A percentile compares a stretch with the other conserved stretches of the same genome.
These are phyloP conservation scores for Acanthamoeba royreba DNA, from an alignment of 208 protist species.

Conservation along the genomic window DNA sequence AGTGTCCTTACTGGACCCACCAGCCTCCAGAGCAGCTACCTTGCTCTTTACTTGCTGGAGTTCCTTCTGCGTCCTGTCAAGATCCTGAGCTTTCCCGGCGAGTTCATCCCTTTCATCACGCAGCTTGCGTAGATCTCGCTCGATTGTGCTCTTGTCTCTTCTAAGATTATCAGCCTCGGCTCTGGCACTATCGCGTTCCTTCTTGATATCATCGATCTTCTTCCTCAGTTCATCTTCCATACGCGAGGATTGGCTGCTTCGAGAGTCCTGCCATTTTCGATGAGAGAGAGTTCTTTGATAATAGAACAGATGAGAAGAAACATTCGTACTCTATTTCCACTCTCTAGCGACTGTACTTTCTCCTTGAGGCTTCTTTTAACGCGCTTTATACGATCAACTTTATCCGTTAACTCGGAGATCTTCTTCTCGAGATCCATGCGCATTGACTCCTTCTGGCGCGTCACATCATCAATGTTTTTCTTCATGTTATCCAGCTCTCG, in stretches of 20 bases:
- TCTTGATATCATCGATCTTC: not conserved
- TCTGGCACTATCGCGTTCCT: not conserved
- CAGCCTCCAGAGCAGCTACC: not conserved
- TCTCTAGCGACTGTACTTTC: not conserved
- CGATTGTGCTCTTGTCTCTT: not conserved
- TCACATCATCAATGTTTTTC: not conserved
- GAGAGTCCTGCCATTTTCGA: not conserved
- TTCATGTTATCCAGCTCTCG: not conserved
- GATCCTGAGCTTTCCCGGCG: not conserved
- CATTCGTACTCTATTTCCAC: not conserved
- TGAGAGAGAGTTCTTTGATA: not conserved
- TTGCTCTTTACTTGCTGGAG: not conserved
- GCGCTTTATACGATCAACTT: not conserved
- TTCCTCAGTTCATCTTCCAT: not conserved
- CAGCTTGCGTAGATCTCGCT: not conserved
- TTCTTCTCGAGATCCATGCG: not conserved
- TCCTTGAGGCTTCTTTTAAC: not conserved
- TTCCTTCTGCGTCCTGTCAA: not conserved
- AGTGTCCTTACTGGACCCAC: not conserved
- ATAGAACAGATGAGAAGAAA: not conserved
- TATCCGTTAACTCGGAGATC: not conserved
- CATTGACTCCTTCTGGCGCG: not conserved
- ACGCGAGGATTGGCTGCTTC: not conserved
- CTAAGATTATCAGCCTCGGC: not conserved
- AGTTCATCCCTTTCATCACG: not conserved